phyloP scores from a whole-genome alignment of 2,329 filamentous ascomycete genomes.

The Diaporthe batatas region DNA sequence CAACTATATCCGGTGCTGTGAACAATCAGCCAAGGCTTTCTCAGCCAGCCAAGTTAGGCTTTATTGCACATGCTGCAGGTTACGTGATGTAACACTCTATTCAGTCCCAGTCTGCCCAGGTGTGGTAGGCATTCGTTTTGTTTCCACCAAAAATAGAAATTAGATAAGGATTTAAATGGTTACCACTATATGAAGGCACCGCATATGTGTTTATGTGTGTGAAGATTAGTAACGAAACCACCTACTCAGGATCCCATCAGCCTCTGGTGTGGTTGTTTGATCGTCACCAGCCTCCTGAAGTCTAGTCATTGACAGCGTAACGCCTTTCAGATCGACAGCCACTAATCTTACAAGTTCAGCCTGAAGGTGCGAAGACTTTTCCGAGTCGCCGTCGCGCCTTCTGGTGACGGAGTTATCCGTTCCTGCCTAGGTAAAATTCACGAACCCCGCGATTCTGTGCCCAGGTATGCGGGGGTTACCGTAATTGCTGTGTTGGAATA shows the following conservation, averaged over 20 bases:
- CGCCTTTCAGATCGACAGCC: neutral
- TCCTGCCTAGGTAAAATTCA: neutral
- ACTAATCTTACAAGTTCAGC: constrained; percentile 1
- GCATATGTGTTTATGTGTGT: too few relatives aligned
- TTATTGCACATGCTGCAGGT: neutral
- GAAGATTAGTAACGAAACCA: too few relatives aligned
- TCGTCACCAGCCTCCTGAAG: neutral
- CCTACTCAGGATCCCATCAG: neutral
- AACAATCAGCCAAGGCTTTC: neutral
- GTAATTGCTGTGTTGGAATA: neutral
- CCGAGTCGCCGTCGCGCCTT: neutral
- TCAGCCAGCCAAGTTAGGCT: neutral
- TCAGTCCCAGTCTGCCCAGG: too few relatives aligned
- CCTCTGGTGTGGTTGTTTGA: neutral
- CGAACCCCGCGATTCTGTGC: neutral
- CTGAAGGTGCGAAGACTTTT: neutral
- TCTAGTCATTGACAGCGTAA: neutral
- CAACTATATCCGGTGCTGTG: neutral
- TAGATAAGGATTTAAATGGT: too few relatives aligned
- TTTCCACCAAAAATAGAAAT: too few relatives aligned
- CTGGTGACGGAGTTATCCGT: neutral
- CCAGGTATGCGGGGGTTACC: neutral
- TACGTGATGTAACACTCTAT: neutral
- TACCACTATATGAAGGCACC: too few relatives aligned
- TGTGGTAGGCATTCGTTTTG: too few relatives aligned